Base-by-base conservation (phyloP, 192 early-diverging fungal species). In the Backusella sp. region DNA sequence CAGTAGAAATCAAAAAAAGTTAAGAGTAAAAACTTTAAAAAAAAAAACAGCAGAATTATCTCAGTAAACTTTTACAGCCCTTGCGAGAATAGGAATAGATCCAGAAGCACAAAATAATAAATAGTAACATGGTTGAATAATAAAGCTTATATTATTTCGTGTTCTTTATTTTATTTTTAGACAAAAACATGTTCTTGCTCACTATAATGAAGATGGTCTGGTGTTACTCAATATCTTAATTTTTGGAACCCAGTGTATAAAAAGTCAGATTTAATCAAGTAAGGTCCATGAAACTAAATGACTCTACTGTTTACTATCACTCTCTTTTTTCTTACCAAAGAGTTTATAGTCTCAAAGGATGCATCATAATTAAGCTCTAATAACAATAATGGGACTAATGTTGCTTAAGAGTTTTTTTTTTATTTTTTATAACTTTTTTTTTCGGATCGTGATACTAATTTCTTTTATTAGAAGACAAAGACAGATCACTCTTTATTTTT, bases 201-300 rank as follows among this genome's bases (percentile, higher is more conserved):
- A 62, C 56, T 62, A 62, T 62, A 62, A 62, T 28, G 26, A 62
- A 62, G 56, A 62, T 62, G 56, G 56, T 59, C 53, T 59, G 11
- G 53, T 59, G 53, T 59, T 59, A 59, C 53, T 59, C 53, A 59
- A 59, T 59, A 23, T 3, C 21, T 23, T 21, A 9, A 23, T 62
- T 62, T 26, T 62, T 62, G 56, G 11, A 62, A 62, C 56, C 23
- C 56, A 62, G 53, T 49, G n/a, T 53, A 53, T 11, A 59, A 28
- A 62, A 62, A 62, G 56, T 28, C 56, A 62, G 56, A 62, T 14
- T 62, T 19, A 26, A 26, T 62, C 21, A 62, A 4, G 56, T 62
- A 28, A 62, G 23, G 9, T 28, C 21, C 3, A 62, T 62, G 9
- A 28, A 62, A 62, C 21, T 41, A 26, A 62, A 28, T 21, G 26